Percentiles rank a stretch among this genome's conserved stretches.
phyloP scores from a whole-genome alignment of 176 grass and related monocot species.

The Metroxylon sagu region DNA sequence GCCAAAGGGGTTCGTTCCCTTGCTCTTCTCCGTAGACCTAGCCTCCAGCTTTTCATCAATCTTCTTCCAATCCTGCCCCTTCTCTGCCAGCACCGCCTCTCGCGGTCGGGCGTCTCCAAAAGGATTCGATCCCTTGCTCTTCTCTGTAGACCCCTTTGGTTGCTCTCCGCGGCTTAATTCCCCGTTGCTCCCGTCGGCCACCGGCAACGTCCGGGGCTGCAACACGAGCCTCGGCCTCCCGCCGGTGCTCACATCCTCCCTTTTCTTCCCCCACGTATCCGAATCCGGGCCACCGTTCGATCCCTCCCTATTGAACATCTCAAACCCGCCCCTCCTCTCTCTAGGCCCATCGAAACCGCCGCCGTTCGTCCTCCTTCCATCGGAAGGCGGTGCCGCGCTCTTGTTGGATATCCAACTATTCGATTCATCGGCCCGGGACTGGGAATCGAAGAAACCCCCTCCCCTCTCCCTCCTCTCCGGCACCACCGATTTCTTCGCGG shows the following conservation, averaged over 20 bases:
- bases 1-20: conserved; percentile 33
- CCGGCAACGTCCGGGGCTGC: conserved; percentile 46
- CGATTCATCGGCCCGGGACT: conserved; percentile 38
- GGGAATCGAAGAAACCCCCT: conserved; percentile 20
- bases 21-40: conserved; percentile 18
- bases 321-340: conserved; percentile 4
- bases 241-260: conserved; percentile 22
- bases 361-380: conserved; percentile 27
- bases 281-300: conserved; percentile 12
- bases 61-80: conserved; percentile 39
- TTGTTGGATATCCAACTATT: conserved; percentile 39
- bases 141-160: background rate
- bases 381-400: conserved; percentile 8
- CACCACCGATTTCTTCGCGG: conserved; percentile 8
- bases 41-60: conserved; percentile 56
- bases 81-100: no score
- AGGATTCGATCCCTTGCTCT: no score
- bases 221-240: conserved; percentile 39
- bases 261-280: conserved; percentile 42
- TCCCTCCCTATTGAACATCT: conserved; percentile 28
- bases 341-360: conserved; percentile 5
- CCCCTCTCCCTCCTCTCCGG: conserved; percentile 6
- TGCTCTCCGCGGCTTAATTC: background rate
- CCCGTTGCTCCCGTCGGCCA: conserved; percentile 14
- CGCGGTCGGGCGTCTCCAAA: no score